Evolutionary conservation across 805 yeast species (phyloP).

Genomic region (Scheffersomyces ergatensis): DNA sequence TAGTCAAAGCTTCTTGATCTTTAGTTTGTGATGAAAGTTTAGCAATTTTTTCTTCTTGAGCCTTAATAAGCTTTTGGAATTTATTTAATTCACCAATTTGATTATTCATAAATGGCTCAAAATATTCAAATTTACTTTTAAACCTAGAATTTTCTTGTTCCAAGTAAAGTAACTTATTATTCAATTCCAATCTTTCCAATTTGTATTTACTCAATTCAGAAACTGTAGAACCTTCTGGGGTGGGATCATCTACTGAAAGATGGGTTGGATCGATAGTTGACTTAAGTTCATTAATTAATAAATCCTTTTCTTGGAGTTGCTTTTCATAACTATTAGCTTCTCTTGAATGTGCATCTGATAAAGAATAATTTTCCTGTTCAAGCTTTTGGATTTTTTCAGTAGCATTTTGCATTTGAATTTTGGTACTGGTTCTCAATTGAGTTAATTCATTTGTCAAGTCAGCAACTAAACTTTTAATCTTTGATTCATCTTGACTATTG

Average conservation of each 20-base stretch:
- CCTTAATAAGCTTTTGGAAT: slow-evolving; percentile 53
- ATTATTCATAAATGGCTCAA: slow-evolving; percentile 52
- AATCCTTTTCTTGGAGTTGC: slow-evolving; percentile 28
- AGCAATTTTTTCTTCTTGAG: slow-evolving; percentile 48
- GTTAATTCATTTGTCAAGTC: slow-evolving; percentile 33
- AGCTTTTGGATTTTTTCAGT: slow-evolving; percentile 49
- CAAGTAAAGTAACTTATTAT: slow-evolving; percentile 42
- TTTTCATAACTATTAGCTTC: slow-evolving; percentile 2
- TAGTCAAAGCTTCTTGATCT: slow-evolving; percentile 42
- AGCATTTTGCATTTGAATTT: slow-evolving; percentile 55
- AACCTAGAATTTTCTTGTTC: slow-evolving; percentile 45
- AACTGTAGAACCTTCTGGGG: slow-evolving; percentile 13
- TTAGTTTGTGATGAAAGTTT: slow-evolving; percentile 39
- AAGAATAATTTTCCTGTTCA: slow-evolving; percentile 31
- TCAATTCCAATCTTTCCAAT: slow-evolving; percentile 42
- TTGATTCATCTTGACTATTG: slow-evolving; percentile 16
- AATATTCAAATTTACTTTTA: slow-evolving; percentile 38
- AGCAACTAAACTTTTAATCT: slow-evolving; percentile 27
- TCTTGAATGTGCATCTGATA: slow-evolving; percentile 11
- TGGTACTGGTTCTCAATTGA: slow-evolving; percentile 29
- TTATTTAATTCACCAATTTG: slow-evolving; percentile 51
- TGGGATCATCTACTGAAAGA: slow-evolving; percentile 13
- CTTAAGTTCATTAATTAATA: slow-evolving; percentile 29
- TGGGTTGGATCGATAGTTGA: slow-evolving; percentile 23
- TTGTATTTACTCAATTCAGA: slow-evolving; percentile 37